A percentile compares a stretch with the other conserved stretches of the same genome.
Conservation (phyloP, 257 asterid genomes). For the Solanum commersonii region DNA sequence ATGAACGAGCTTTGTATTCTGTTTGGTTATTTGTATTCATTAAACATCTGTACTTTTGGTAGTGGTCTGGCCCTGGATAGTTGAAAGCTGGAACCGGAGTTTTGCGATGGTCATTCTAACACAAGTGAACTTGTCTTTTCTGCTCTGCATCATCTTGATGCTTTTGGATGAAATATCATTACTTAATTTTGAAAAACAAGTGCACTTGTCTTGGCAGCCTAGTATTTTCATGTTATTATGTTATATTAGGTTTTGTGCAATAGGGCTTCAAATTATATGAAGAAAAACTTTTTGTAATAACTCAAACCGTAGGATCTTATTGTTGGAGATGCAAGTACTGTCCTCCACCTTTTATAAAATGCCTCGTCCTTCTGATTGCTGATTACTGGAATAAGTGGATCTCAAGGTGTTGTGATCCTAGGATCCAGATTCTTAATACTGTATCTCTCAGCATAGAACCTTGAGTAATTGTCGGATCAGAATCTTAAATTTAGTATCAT, state of each 20-base stretch:
- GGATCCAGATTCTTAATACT: background rate
- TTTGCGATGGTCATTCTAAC: background rate
- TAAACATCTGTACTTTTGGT: background rate
- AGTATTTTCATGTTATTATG: background rate
- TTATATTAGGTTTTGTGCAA: background rate
- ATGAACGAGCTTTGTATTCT: background rate
- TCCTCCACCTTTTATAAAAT: background rate
- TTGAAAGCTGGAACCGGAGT: background rate
- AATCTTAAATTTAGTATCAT: background rate
- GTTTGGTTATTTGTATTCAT: background rate
- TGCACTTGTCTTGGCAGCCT: background rate
- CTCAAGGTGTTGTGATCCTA: background rate
- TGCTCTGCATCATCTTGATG: background rate
- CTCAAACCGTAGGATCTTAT: background rate
- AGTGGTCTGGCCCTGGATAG: background rate
- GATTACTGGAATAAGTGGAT: background rate
- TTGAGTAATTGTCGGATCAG: background rate
- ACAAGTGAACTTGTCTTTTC: background rate
- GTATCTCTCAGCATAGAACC: background rate
- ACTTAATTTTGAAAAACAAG: background rate
- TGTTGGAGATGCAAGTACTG: background rate
- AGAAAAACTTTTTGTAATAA: background rate
- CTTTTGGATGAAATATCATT: background rate
- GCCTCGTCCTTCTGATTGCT: background rate
- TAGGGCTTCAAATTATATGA: background rate